Evolutionary conservation across 345 rosid species (phyloP).

Genomic region (Isatis tinctoria): DNA sequence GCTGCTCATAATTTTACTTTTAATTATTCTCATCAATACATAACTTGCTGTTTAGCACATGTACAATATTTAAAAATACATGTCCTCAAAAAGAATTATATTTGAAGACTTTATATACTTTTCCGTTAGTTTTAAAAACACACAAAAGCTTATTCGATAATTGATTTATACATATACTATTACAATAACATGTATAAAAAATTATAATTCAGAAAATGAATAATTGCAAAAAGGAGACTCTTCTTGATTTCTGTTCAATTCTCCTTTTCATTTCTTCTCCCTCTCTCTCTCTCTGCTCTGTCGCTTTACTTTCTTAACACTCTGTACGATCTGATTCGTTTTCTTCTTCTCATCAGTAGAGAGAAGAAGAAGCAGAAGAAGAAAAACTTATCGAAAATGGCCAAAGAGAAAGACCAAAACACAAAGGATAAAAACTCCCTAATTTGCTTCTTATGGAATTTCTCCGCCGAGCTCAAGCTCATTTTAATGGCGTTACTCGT

Average conservation of each 20-base stretch:
- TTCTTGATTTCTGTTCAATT: not conserved
- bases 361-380: conserved; percentile 13
- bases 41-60: conserved; percentile 25
- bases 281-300: not conserved
- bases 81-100: not conserved
- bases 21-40: not conserved
- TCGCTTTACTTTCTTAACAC: conserved; percentile 11
- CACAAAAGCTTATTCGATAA: no score
- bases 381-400: conserved; percentile 31
- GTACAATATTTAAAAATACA: not conserved
- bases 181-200: no score
- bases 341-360: not conserved
- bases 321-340: not conserved
- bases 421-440: conserved; percentile 48
- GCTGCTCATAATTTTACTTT: not conserved
- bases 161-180: no score
- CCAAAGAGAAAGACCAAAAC: conserved; percentile 41
- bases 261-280: not conserved
- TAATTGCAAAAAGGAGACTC: not conserved
- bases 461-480: conserved; percentile 73
- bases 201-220: not conserved
- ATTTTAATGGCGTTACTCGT: conserved; percentile 53
- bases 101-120: not conserved
- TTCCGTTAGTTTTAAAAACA: not conserved
- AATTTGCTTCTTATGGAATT: conserved; percentile 53